Conservation (phyloP, 495 filamentous ascomycete genomes). For the Friedmanniomyces endolithicus region DNA sequence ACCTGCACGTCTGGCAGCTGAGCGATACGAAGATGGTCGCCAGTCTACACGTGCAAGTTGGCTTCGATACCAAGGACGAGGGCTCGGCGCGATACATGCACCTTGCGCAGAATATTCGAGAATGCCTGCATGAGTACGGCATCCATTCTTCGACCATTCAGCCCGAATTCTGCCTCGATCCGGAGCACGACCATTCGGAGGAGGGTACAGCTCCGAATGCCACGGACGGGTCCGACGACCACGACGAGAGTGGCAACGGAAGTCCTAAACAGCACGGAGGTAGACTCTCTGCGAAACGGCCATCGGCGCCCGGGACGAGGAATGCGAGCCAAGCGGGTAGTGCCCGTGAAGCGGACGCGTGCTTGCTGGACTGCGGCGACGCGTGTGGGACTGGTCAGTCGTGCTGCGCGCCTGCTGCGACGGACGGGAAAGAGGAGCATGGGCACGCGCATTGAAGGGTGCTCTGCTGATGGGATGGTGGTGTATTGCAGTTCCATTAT, state of each 20-base stretch:
- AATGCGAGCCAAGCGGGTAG: slow-evolving; percentile 38
- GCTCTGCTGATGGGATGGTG: no score
- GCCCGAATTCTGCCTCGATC: slow-evolving; percentile 70
- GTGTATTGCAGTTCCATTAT: no score
- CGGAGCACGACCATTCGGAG: slow-evolving; percentile 38
- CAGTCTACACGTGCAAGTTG: slow-evolving; percentile 81
- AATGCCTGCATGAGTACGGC: slow-evolving; percentile 85
- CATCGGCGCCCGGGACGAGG: slow-evolving; percentile 22
- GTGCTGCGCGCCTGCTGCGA: slow-evolving; percentile 47
- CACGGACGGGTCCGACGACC: slow-evolving; percentile 7
- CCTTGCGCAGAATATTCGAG: slow-evolving; percentile 62
- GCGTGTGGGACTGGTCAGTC: slow-evolving; percentile 56
- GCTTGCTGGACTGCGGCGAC: slow-evolving; percentile 77
- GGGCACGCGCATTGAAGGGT: slow-evolving; percentile 6
- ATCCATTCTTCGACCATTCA: slow-evolving; percentile 98
- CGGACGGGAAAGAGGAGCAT: slow-evolving; percentile 12
- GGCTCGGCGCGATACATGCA: slow-evolving; percentile 77
- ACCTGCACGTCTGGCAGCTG: slow-evolving; percentile 95
- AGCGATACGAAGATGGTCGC: slow-evolving; percentile 87
- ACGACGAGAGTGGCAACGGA: background rate
- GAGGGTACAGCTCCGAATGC: slow-evolving; percentile 19
- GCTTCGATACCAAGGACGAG: slow-evolving; percentile 57
- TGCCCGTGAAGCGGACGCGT: slow-evolving; percentile 45
- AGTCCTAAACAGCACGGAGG: background rate
- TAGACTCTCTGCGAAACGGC: background rate